Percentiles rank a stretch among this genome's conserved stretches.
Evolutionary conservation across 2,329 filamentous ascomycete species (phyloP).

Genomic region (Coniochaeta ligniaria): DNA sequence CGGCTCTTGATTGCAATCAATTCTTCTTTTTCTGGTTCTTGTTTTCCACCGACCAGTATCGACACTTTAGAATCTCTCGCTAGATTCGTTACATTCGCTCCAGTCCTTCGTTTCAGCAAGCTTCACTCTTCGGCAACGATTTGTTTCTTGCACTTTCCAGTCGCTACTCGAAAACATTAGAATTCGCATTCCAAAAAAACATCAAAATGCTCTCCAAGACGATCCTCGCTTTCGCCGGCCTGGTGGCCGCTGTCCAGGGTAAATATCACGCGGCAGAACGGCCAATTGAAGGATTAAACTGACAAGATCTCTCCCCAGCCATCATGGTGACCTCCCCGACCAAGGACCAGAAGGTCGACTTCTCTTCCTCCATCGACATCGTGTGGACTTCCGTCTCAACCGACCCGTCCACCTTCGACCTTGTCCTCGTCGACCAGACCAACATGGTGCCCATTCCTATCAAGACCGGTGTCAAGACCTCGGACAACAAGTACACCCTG

Average conservation of each 20-base stretch:
- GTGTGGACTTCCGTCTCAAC: conserved; percentile 13
- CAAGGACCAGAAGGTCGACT: conserved; percentile 13
- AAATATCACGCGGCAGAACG: neutral
- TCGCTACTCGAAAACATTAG: neutral
- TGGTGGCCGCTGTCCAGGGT: neutral
- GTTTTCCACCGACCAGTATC: neutral
- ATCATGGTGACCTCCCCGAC: conserved; percentile 14
- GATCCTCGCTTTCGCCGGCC: neutral
- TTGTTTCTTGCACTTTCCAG: neutral
- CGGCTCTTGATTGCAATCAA: neutral
- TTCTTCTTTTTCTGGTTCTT: neutral
- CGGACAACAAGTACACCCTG: conserved; percentile 9
- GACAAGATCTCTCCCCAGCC: conserved; percentile 3
- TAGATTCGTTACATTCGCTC: conserved; percentile 1
- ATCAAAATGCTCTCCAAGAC: conserved; percentile 1
- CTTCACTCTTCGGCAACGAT: neutral
- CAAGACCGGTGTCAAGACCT: conserved; percentile 14
- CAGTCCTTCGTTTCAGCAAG: neutral
- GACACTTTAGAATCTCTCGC: neutral
- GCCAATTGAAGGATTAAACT: neutral
- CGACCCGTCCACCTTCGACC: conserved; percentile 13
- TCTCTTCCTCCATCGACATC: conserved; percentile 12
- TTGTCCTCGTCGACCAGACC: conserved; percentile 17
- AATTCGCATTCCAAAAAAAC: neutral
- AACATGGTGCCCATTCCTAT: conserved; percentile 13